Base-by-base conservation (phyloP, 768 basidiomycete species). In the Phanerochaete carnosa region DNA sequence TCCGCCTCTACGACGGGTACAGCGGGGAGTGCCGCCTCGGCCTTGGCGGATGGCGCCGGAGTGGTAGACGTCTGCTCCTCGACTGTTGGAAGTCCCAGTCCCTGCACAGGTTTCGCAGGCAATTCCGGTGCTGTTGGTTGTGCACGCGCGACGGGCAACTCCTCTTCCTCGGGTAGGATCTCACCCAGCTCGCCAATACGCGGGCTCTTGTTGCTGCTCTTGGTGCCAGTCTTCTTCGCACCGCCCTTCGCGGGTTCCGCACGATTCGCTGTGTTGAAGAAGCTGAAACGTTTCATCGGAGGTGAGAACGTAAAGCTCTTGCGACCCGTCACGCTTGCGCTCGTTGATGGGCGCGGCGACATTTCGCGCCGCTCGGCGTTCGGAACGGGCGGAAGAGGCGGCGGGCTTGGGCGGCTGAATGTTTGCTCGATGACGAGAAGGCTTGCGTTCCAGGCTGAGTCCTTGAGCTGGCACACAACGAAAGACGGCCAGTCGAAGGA, bases 111-210 rank as follows among this genome's bases (percentile, higher is more conserved):
- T n/a, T 63, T 58, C 52, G 70, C 75, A 60, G 69, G n/a, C n/a
- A n/a, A 69, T 60, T 69, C 70, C 26, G 69, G 66, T 2, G 72
- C 73, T 2, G 50, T 49, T n/a, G n/a, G n/a, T 37, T 35, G 26
- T 23, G n/a, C 35, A 28, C 7, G 55, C 11, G 37, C 7, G 39
- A 33, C 28, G 15, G 57, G n/a, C 5, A 30, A n/a, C 32, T 49
- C 57, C 15, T 46, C 25, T 23, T 45, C 55, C 68, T 90, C 88
- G 23, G 77, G 72, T 32, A 89, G 65, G 16, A 85, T 75, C 68
- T 90, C 90, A 11, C 90, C 90, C 81, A 89, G 79, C 74, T 92
- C 90, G 19, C 87, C 87, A 23, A 87, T 73, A 56, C 75, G 76
- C 13, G 72, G 73, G 26, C 70, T 65, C 67, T 73, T 76, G 53